Base-by-base conservation (phyloP, 116 monocot genomes). In the Cymodocea nodosa region DNA sequence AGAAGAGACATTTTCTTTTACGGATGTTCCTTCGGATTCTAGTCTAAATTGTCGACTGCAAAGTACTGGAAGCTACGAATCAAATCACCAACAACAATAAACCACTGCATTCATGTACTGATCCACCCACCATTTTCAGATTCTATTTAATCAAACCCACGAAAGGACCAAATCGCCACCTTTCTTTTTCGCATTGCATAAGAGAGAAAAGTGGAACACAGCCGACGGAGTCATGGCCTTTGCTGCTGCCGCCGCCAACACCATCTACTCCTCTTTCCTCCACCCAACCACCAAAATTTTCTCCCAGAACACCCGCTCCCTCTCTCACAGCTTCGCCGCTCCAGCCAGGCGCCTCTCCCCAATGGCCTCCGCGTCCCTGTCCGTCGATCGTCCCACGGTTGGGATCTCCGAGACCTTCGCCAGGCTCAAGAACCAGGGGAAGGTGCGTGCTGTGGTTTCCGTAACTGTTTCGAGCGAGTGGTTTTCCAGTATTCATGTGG, bases 351-450 rank as follows among this genome's bases (percentile, higher is more conserved):
- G 36, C 51, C 62, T 37, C 61, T 35, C 62, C 6, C 62, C 62
- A 5, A 81, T 81, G 85, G 83, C 76, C 50, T 76, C 76, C 81
- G 83, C 76, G 50, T 76, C 76, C 8, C 63, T 89, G 18, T 69
- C 73, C 30, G 64, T 78, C 59, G 64, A 79, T 22, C 56, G 51
- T 17, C 69, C 74, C 18, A 15, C 78, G 3, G 19, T 79, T 17
- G 62, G 74, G n/a, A 78, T 90, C 48, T 83, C 90, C 59, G 81
- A 90, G 57, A 90, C 90, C 25, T 83, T 90, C 65, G 51, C 66
- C 58, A 78, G 56, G 23, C 61, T 90, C 59, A 83, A 54, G 79
- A 75, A 75, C 37, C 74, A 83, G 60, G 84, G 83, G 11, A 90
- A 86, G 74, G 89, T 85, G 59, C 63, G 76, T 44, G 13, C 15